Conservation (phyloP, 805 yeast genomes). For the Barnettozyma vustinii region DNA sequence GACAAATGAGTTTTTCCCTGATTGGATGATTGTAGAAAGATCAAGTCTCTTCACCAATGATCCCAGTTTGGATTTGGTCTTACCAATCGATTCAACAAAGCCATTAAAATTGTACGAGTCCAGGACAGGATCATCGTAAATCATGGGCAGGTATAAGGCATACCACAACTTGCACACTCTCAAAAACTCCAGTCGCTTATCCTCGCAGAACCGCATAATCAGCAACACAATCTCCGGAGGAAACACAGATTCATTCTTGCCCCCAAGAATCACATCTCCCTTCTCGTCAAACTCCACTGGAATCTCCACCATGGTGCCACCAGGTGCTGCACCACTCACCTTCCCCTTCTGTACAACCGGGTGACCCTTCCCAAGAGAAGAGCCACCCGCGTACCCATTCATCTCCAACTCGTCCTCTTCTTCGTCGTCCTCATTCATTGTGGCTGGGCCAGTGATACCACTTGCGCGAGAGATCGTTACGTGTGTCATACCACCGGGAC, state of each 20-base stretch:
- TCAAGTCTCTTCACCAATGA: slow-evolving; percentile 61
- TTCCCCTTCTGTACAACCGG: neutral
- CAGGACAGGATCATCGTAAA: slow-evolving; percentile 62
- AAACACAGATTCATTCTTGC: slow-evolving; percentile 13
- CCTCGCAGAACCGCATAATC: slow-evolving; percentile 23
- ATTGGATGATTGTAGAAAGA: slow-evolving; percentile 74
- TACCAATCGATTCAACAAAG: slow-evolving; percentile 67
- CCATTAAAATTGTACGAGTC: slow-evolving; percentile 59
- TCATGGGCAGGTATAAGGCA: slow-evolving; percentile 49
- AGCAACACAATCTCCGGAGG: slow-evolving; percentile 26
- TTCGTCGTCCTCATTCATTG: slow-evolving; percentile 25
- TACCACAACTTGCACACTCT: slow-evolving; percentile 61
- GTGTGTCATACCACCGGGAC: slow-evolving; percentile 38
- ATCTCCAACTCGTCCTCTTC: slow-evolving; percentile 25
- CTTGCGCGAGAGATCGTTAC: slow-evolving; percentile 21
- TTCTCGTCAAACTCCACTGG: slow-evolving; percentile 8
- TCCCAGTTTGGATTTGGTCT: slow-evolving; percentile 46
- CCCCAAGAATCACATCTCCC: neutral
- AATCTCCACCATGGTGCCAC: slow-evolving; percentile 6
- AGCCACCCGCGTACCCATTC: slow-evolving; percentile 12
- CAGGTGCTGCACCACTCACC: neutral
- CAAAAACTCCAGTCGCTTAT: slow-evolving; percentile 44
- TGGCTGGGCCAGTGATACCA: slow-evolving; percentile 16
- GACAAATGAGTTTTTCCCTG: slow-evolving; percentile 87
- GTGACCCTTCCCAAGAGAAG: slow-evolving; percentile 2